phyloP scores from a whole-genome alignment of 2,329 filamentous ascomycete genomes.

The Aspergillus sp. region DNA sequence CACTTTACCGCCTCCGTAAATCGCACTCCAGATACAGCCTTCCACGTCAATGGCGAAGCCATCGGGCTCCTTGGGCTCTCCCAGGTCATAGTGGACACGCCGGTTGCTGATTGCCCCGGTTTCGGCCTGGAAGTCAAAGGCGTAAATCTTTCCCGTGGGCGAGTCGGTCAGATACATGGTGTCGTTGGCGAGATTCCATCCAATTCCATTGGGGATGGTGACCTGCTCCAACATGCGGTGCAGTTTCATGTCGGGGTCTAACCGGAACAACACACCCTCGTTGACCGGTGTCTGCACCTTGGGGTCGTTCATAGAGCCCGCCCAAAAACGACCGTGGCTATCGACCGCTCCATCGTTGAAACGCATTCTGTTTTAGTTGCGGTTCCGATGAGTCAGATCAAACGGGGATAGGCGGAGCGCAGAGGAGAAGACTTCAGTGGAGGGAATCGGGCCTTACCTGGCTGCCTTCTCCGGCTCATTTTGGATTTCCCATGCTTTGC shows the following conservation, averaged over 20 bases:
- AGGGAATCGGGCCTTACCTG: conserved; percentile 35
- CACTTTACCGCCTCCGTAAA: conserved; percentile 77
- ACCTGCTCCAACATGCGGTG: conserved; percentile 62
- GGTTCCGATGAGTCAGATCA: conserved; percentile 13
- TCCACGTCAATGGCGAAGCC: conserved; percentile 81
- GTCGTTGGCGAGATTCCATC: conserved; percentile 71
- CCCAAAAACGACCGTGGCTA: conserved; percentile 77
- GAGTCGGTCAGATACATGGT: conserved; percentile 85
- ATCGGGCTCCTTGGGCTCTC: conserved; percentile 67
- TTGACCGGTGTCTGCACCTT: conserved; percentile 53
- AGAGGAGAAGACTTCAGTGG: neutral
- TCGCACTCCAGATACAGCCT: conserved; percentile 83
- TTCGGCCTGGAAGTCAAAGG: conserved; percentile 69
- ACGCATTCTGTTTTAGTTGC: conserved; percentile 45
- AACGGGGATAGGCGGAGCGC: neutral
- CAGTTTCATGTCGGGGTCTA: conserved; percentile 62
- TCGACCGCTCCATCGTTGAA: conserved; percentile 83
- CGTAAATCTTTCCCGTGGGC: conserved; percentile 66
- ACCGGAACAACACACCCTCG: conserved; percentile 70
- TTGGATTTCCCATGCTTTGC: conserved; percentile 55
- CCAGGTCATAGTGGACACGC: conserved; percentile 71
- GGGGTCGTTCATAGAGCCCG: conserved; percentile 84
- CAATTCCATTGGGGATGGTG: conserved; percentile 80
- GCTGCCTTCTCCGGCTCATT: conserved; percentile 49
- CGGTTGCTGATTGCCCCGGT: conserved; percentile 67